phyloP scores from a whole-genome alignment of 2,329 filamentous ascomycete genomes.

The Talaromyces sp. region DNA sequence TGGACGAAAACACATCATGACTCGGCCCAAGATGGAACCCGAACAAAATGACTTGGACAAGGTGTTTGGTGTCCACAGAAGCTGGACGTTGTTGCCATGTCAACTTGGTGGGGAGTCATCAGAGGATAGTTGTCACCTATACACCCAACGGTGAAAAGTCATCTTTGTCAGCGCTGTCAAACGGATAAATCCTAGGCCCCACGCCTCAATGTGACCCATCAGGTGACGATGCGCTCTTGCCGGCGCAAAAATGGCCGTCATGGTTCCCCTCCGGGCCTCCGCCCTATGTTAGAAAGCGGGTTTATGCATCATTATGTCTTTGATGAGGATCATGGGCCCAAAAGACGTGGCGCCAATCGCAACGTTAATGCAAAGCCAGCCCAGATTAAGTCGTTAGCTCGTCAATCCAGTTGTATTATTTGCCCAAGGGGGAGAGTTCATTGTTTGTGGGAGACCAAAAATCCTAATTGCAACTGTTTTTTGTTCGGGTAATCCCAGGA shows the following conservation, averaged over 20 bases:
- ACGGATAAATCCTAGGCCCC: neutral
- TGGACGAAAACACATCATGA: neutral
- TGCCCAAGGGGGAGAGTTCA: neutral
- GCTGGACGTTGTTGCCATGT: neutral
- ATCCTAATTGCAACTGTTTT: neutral
- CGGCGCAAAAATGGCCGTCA: constrained; percentile 6
- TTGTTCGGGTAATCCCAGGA: neutral
- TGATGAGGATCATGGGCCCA: constrained; percentile 22
- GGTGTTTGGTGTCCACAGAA: neutral
- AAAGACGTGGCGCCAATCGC: constrained; percentile 41
- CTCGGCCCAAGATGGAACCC: neutral
- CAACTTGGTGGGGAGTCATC: neutral
- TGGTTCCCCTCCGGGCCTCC: neutral
- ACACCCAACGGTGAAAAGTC: neutral
- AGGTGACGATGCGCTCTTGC: constrained; percentile 11
- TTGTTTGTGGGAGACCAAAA: neutral
- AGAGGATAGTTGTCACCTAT: neutral
- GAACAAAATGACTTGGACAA: neutral
- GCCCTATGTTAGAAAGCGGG: neutral
- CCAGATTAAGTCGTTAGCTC: constrained; percentile 6
- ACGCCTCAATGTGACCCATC: neutral
- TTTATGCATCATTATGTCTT: neutral
- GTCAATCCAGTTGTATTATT: neutral
- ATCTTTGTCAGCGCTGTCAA: neutral
- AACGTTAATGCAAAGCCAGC: constrained; percentile 24